Base-by-base conservation (phyloP, 768 basidiomycete species). In the Phaeolepiota aurea region DNA sequence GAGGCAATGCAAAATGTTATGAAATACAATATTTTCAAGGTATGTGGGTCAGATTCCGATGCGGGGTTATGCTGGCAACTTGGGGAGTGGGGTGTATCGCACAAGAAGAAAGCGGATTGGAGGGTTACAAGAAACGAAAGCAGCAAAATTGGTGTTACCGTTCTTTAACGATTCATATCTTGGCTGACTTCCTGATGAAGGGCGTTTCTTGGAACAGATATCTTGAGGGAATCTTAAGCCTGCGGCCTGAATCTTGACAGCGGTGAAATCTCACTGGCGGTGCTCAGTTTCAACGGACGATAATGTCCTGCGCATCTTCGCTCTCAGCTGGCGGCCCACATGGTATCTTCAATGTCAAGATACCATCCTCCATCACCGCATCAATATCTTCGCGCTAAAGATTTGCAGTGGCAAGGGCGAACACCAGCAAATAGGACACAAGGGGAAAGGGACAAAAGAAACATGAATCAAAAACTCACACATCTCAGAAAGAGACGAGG, bases 321-420 rank as follows among this genome's bases (percentile, higher is more conserved):
- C 54, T 49, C 40, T 60, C 45, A 44, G 61, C 66, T 7, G 72
- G 68, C 14, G 63, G 54, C 5, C 77, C 78, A 45, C 65, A 68
- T 38, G 67, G 57, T 46, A 84, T 69, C 48, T 58, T 74, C 52
- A 84, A 55, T 14, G 66, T 68, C 34, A 84, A 70, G 38, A 84
- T 55, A 23, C 82, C 82, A 52, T 80, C 73, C 47, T 71, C 68
- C 63, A 84, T 69, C 39, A 64, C 59, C 21, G 72, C 76, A 20
- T 63, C 54, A 39, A 83, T 54, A 48, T 83, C 74, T 51, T 71
- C 65, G 50, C 66, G 59, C 80, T 79, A 49, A 37, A 33, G 20
- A 13, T 12, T 18, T 38, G 20, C 12, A 44, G 15, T 16, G 36
- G 42, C 36, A 40, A 40, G 37, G 36, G 40, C 39, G 45, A 35